Evolutionary conservation across 2,329 filamentous ascomycete species (phyloP), one percentile per base, ranked within the genome.

Genomic region (Endoconidiophora laricicola): DNA sequence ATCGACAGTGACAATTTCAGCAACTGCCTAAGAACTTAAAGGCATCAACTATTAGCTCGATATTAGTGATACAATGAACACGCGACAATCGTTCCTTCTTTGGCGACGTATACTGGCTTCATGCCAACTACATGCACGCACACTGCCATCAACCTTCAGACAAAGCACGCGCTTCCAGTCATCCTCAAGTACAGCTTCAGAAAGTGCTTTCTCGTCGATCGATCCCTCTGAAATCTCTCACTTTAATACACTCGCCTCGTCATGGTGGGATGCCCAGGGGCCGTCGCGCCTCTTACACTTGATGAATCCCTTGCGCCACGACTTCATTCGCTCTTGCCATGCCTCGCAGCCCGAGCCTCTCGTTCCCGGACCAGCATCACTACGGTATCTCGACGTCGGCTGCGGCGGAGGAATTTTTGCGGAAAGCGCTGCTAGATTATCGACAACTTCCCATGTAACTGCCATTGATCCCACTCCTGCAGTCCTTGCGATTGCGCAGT

Each of bases 381-480:
- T 86, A 3, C 72, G 73, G 33, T 94, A 86, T 64, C 81, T 98
- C 48, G 91, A 98, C 64, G 77, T 98, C 52, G 91, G 91, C 57
- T 96, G 91, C 65, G 91, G 91, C 54, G 91, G 90, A 20, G 91
- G 91, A 54, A 96, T 96, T 63, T 95, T 96, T 62, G 87, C 90
- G 52, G 91, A 96, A 65, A 83, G 78, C 16, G 83, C 85, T 0
- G 85, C 86, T 1, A 74, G 86, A 4, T 66, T 88, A 33, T 66
- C 73, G 0, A 70, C 67, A 40, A 84, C 82, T 0, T 60, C 62
- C 2, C 73, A 68, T 46, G 84, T 91, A 2, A 81, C 79, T 0
- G 86, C 80, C 44, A 81, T 93, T 56, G 86, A 93, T 63, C 84
- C 86, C 0, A 84, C 81, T 10, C 72, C 78, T 1, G 76, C 78